Base-by-base conservation (phyloP, 1,284 basidiomycete species). In the Athelia sp. region DNA sequence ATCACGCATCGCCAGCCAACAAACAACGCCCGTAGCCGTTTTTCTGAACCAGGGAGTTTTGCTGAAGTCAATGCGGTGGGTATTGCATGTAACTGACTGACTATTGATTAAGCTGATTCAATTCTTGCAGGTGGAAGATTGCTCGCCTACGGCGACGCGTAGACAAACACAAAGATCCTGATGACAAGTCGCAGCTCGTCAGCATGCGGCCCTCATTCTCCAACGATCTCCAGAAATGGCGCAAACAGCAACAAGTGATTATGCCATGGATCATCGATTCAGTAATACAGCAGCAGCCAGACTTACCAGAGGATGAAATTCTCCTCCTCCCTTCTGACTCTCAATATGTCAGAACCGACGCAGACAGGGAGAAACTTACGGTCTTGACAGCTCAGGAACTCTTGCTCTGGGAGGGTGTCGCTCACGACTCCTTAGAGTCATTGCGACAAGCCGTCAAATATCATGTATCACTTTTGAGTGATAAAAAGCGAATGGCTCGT, bases 351-450 rank as follows among this genome's bases (percentile, higher is more conserved):
- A n/a, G n/a, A 35, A n/a, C n/a, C n/a, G 14, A 8, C 18, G 10
- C 2, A n/a, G 17, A 8, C 26, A 11, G n/a, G 35, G 21, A 6
- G 8, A 4, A 40, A 8, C n/a, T n/a, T n/a, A 40, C 19, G 43
- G 47, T 4, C 35, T 57, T n/a, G 13, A 17, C 2, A 34, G 32
- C 3, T 17, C 46, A 43, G 18, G 55, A 57, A 35, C 47, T 40
- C 13, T 15, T 22, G 13, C 46, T 58, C 6, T 48, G 51, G 1
- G 53, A 55, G 35, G 55, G 55, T 23, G 40, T 53, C 31, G 56
- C 56, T 11, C 45, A 54, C 45, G 56, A 58, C 38, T 51, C 47
- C 19, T n/a, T 40, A 8, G 36, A 40, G 9, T 8, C 36, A 9
- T 6, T n/a, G 9, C 36, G 36, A 21, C 36, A 40, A 17, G 36